Conservation (phyloP, 2,329 filamentous ascomycete species). For the Stachybotrys chlorohalonatus region DNA sequence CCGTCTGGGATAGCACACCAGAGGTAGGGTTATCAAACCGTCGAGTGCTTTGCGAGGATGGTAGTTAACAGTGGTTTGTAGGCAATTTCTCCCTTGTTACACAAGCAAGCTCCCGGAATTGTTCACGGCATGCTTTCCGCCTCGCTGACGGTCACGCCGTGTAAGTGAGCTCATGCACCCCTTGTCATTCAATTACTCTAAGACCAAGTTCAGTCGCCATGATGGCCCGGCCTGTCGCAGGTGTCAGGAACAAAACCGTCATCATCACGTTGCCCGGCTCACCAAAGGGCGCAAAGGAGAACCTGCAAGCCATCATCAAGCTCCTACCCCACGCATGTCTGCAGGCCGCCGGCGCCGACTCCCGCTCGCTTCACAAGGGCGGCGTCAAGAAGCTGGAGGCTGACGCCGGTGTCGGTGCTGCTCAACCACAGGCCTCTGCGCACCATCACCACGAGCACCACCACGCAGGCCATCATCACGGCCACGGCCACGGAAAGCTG, state of each 20-base stretch:
- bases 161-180: slow-evolving; percentile 42
- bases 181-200: slow-evolving; percentile 11
- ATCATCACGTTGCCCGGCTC: slow-evolving; percentile 89
- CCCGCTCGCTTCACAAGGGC: slow-evolving; percentile 67
- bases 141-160: slow-evolving; percentile 80
- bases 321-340: slow-evolving; percentile 92
- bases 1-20: slow-evolving; percentile 74
- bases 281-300: slow-evolving; percentile 91
- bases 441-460: slow-evolving; percentile 49
- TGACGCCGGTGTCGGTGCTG: slow-evolving; percentile 54
- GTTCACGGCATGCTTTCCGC: slow-evolving; percentile 91
- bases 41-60: not conserved
- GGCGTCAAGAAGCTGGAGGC: slow-evolving; percentile 76
- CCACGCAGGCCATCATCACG: slow-evolving; percentile 39
- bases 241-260: slow-evolving; percentile 70
- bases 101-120: slow-evolving; percentile 79
- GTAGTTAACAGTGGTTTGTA: slow-evolving; percentile 19
- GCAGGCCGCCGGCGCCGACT: slow-evolving; percentile 77
- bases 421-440: slow-evolving; percentile 26
- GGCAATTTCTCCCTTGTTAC: slow-evolving; percentile 70
- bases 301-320: slow-evolving; percentile 79
- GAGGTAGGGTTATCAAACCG: slow-evolving; percentile 47
- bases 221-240: slow-evolving; percentile 92
- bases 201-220: slow-evolving; percentile 62
- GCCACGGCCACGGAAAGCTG: slow-evolving; percentile 48